Conservation (phyloP, 2,329 filamentous ascomycete species). For the Beauveria rudraprayagi region DNA sequence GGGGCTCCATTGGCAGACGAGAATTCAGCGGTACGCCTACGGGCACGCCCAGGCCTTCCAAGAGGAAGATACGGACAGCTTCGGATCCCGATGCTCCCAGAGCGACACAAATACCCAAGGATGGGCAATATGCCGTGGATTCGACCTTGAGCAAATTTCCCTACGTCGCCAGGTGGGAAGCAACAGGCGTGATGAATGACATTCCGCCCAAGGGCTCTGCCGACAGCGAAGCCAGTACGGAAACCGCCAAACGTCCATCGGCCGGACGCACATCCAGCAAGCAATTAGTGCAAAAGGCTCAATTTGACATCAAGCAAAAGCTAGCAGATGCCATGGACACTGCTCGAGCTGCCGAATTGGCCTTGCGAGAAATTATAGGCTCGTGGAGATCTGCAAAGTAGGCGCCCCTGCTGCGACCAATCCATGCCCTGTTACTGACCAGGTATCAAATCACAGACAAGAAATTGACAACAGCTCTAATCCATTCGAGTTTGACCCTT, state of each 20-base stretch:
- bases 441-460: slow-evolving; percentile 31
- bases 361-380: slow-evolving; percentile 72
- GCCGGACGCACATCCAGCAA: slow-evolving; percentile 39
- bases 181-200: slow-evolving; percentile 71
- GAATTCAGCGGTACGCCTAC: slow-evolving; percentile 51
- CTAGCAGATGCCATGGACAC: slow-evolving; percentile 66
- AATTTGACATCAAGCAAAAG: slow-evolving; percentile 56
- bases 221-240: slow-evolving; percentile 27
- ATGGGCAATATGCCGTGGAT: slow-evolving; percentile 35
- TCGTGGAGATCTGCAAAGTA: slow-evolving; percentile 79
- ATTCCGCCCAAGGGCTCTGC: slow-evolving; percentile 40
- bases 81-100: slow-evolving; percentile 31
- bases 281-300: slow-evolving; percentile 48
- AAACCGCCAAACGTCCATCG: slow-evolving; percentile 27
- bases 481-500: slow-evolving; percentile 74
- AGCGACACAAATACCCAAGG: slow-evolving; percentile 33
- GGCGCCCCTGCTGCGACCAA: slow-evolving; percentile 28
- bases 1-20: slow-evolving; percentile 50
- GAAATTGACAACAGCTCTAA: slow-evolving; percentile 47
- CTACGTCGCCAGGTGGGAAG: slow-evolving; percentile 61
- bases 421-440: slow-evolving; percentile 12
- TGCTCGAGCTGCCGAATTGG: slow-evolving; percentile 76
- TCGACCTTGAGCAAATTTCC: slow-evolving; percentile 46
- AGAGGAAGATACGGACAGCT: slow-evolving; percentile 30
- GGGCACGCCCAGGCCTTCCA: slow-evolving; percentile 37